phyloP scores from a whole-genome alignment of 331 rosid genomes.

The Stylosanthes scabra region DNA sequence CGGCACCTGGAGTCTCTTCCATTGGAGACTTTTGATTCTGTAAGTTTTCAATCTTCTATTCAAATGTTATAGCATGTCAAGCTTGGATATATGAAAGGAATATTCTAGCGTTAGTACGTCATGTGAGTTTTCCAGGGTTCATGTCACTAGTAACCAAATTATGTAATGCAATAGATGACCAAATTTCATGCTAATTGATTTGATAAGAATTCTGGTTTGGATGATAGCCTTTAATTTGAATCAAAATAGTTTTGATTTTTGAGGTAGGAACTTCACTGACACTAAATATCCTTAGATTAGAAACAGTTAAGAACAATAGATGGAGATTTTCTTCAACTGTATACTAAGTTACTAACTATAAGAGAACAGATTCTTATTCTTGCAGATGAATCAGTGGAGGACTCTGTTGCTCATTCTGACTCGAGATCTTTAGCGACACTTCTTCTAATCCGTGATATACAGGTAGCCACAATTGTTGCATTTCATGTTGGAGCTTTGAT shows the following conservation, averaged over 20 bases:
- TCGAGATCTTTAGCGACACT: constrained; percentile 97
- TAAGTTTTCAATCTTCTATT: constrained; percentile 48
- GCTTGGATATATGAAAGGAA: constrained; percentile 34
- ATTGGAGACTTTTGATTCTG: constrained; percentile 97
- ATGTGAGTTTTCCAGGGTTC: constrained; percentile 23
- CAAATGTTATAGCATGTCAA: constrained; percentile 20
- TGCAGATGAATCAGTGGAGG: constrained; percentile 98
- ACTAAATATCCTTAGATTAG: constrained; percentile 19
- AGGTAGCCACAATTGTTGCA: constrained; percentile 58
- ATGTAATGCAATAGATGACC: background rate
- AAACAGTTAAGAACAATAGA: background rate
- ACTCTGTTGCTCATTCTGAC: constrained; percentile 96
- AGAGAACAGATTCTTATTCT: constrained; percentile 92
- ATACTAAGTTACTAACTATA: constrained; percentile 84
- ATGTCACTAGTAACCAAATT: constrained; percentile 22
- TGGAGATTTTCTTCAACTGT: constrained; percentile 36
- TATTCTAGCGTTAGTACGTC: constrained; percentile 11
- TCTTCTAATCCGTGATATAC: constrained; percentile 97
- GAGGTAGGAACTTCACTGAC: constrained; percentile 23
- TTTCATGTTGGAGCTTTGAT: constrained; percentile 22
- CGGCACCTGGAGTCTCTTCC: constrained; percentile 95
- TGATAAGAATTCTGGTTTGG: constrained; percentile 26
- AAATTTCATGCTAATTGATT: constrained; percentile 33
- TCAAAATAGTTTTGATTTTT: constrained; percentile 11
- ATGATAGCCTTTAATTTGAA: constrained; percentile 7